Base-by-base conservation (phyloP, 495 filamentous ascomycete species). In the Penicillium diatomitis region DNA sequence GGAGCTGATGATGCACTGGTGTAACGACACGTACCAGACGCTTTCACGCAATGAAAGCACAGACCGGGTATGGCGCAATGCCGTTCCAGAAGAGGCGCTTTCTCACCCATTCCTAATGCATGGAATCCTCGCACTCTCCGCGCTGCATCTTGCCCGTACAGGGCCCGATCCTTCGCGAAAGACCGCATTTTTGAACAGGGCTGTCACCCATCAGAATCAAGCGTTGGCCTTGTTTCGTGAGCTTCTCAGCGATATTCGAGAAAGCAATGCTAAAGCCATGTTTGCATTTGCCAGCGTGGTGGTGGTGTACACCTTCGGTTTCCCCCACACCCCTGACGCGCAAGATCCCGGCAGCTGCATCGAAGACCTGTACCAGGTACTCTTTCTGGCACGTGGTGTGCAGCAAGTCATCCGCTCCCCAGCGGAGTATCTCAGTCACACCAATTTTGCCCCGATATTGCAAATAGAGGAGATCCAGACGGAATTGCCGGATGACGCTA, bases 231-330 rank as follows among this genome's bases (percentile, higher is more conserved):
- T 69, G 3, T 79, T 78, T 46, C 70, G 74, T 5, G 61, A 60
- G 8, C 49, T 63, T 4, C 60, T 78, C 12, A 48, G 56, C 5
- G 64, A 71, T 27, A 66, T 78, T 41, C 69, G 66, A 32, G 60
- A 66, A 27, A 45, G 53, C 2, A 77, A 77, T 48, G 68, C 70
- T 10, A 72, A 71, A 30, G 72, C 75, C 6, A 70, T 78, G 65
- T 75, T 79, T 48, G 69, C 68, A 0, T 76, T 78, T 49, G 67
- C 74, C 1, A 60, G 69, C 27, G 60, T 79, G 27, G 67, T 75
- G 28, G 72, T 73, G 30, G 57, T 77, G 7, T 77, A 77, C 49
- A 67, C 72, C 2, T 75, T 78, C 40, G 76, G 68, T 0, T 74
- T 74, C 38, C 71, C 71, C 0, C 66, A 69, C 35, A 53, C 61